These are phyloP conservation scores for Heliocybe sulcata DNA, from an alignment of 1,284 basidiomycete species.

Conservation along the genomic window DNA sequence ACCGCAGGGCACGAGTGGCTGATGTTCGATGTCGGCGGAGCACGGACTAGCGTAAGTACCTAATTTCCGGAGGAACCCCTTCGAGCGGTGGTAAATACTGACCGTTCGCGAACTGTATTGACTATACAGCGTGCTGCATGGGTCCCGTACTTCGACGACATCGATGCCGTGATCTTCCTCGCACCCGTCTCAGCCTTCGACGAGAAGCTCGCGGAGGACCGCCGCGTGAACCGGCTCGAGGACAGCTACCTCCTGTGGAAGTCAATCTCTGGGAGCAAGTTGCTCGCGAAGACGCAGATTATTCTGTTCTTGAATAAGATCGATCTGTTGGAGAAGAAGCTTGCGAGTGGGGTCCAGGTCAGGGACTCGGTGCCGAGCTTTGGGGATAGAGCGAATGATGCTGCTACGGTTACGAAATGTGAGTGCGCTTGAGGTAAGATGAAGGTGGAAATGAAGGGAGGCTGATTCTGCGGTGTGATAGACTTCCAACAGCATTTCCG, in stretches of 20 bases:
- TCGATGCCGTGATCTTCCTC: slow-evolving; percentile 34
- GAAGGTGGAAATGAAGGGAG: neutral
- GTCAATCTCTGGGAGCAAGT: slow-evolving; percentile 28
- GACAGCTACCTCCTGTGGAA: slow-evolving; percentile 35
- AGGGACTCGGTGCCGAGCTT: slow-evolving; percentile 44
- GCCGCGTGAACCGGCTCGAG: slow-evolving; percentile 34
- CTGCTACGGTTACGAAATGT: slow-evolving; percentile 29
- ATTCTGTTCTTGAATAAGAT: slow-evolving; percentile 35
- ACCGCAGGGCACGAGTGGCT: slow-evolving; percentile 51
- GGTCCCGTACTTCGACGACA: slow-evolving; percentile 34
- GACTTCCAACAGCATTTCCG: slow-evolving; percentile 34
- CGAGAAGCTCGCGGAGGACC: slow-evolving; percentile 34
- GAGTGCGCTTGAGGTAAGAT: slow-evolving; percentile 9
- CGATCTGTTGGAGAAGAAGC: slow-evolving; percentile 62
- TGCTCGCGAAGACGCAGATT: slow-evolving; percentile 29
- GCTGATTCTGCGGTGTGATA: slow-evolving; percentile 8
- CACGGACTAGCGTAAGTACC: slow-evolving; percentile 50
- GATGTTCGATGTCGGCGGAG: slow-evolving; percentile 71
- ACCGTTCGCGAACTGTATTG: too few species aligned
- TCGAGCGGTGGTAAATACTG: too few species aligned
- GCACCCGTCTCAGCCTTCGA: slow-evolving; percentile 35
- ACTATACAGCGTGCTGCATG: slow-evolving; percentile 24
- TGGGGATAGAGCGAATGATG: slow-evolving; percentile 26
- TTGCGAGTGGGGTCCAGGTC: slow-evolving; percentile 51
- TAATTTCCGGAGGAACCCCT: neutral